Conservation (phyloP, 75 land plant genomes). For the Pinus taeda region DNA sequence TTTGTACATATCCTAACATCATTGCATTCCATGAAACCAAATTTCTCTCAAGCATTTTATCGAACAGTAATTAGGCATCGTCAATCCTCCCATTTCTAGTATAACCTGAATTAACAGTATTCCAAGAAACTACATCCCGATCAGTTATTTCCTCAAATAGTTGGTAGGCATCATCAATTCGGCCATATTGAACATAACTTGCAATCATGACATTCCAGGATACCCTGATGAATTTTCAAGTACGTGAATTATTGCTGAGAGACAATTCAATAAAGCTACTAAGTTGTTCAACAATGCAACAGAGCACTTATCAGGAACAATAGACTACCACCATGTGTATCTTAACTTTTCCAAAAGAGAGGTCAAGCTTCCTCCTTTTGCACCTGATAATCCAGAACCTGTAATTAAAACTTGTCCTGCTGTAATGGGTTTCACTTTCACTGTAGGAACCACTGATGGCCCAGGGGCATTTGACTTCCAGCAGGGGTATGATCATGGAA, state of each 20-base stretch:
- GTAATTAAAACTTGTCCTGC: slow-evolving; percentile 88
- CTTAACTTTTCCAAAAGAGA: slow-evolving; percentile 70
- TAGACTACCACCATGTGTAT: slow-evolving; percentile 73
- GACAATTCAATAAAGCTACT: slow-evolving; percentile 73
- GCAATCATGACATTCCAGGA: slow-evolving; percentile 40
- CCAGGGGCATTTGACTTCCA: slow-evolving; percentile 98
- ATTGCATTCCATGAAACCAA: slow-evolving; percentile 45
- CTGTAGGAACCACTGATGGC: slow-evolving; percentile 99
- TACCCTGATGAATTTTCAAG: slow-evolving; percentile 96
- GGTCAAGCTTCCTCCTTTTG: slow-evolving; percentile 50
- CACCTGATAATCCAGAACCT: slow-evolving; percentile 13
- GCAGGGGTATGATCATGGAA: slow-evolving; percentile 91
- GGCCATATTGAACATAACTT: slow-evolving; percentile 16
- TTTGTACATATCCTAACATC: slow-evolving; percentile 32
- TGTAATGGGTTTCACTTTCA: slow-evolving; percentile 95
- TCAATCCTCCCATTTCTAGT: slow-evolving; percentile 14
- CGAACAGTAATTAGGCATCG: slow-evolving; percentile 26
- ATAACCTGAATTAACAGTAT: slow-evolving; percentile 29
- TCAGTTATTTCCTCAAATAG: slow-evolving; percentile 16
- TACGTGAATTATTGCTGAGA: slow-evolving; percentile 77
- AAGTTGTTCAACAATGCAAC: slow-evolving; percentile 67
- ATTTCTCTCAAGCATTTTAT: slow-evolving; percentile 31
- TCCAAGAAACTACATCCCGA: slow-evolving; percentile 34
- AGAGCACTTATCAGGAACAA: slow-evolving; percentile 65
- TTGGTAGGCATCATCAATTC: slow-evolving; percentile 18